phyloP scores from a whole-genome alignment of 2,329 filamentous ascomycete genomes.

The Fusarium sp. region DNA sequence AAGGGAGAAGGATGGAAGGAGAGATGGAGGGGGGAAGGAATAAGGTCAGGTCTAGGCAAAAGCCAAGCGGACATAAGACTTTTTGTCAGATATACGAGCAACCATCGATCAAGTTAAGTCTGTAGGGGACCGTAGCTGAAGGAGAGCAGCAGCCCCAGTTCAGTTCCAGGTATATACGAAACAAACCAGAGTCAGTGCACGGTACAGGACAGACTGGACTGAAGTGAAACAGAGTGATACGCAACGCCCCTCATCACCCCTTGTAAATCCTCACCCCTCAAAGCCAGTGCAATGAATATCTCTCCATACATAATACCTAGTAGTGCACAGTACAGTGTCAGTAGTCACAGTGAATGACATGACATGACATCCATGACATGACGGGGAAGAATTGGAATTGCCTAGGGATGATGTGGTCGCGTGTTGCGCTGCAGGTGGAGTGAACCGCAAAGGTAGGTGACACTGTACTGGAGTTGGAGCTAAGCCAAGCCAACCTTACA shows the following conservation, averaged over 20 bases:
- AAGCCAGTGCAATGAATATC: background rate
- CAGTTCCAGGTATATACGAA: slow-evolving; percentile 15
- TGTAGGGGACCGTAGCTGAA: slow-evolving; percentile 13
- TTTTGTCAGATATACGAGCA: slow-evolving; percentile 24
- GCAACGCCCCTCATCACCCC: slow-evolving; percentile 21
- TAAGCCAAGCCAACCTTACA: slow-evolving; percentile 1
- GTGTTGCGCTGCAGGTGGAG: slow-evolving; percentile 30
- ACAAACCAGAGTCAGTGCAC: slow-evolving; percentile 2
- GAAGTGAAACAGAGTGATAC: slow-evolving; percentile 41
- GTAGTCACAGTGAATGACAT: background rate
- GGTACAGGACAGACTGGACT: slow-evolving; percentile 11
- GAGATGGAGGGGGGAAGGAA: slow-evolving; percentile 18
- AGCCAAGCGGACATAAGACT: slow-evolving; percentile 42
- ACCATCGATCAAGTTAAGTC: background rate
- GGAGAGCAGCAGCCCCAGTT: slow-evolving; percentile 14
- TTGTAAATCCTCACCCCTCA: background rate
- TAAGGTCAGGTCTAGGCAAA: slow-evolving; percentile 37
- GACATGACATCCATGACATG: background rate
- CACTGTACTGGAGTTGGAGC: background rate
- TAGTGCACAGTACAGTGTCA: background rate
- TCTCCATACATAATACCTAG: background rate
- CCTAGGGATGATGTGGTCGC: slow-evolving; percentile 42
- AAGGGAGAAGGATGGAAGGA: slow-evolving; percentile 1
- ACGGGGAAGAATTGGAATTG: background rate
- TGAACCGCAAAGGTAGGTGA: background rate